A percentile compares a stretch with the other conserved stretches of the same genome.
Conservation (phyloP, 305 asterid genomes). For the Solanum hybrid region DNA sequence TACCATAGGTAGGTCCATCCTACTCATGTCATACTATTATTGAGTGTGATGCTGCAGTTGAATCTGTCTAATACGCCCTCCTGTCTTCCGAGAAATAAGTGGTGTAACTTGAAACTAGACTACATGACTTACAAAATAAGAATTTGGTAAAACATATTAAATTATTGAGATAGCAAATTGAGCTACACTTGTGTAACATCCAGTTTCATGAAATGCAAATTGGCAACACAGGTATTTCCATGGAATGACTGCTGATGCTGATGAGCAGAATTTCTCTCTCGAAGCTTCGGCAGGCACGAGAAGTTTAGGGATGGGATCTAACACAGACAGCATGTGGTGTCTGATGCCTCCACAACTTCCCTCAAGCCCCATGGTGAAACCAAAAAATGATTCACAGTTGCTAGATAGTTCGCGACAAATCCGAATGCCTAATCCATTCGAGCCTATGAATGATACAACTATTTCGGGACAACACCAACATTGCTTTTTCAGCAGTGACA, state of each 20-base stretch:
- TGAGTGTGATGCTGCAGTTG: neutral
- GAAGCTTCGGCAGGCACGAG: constrained; percentile 49
- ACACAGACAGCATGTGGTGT: constrained; percentile 35
- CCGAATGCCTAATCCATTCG: constrained; percentile 33
- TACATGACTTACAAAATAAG: neutral
- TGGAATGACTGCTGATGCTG: constrained; percentile 40
- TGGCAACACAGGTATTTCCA: constrained; percentile 42
- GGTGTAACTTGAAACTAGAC: neutral
- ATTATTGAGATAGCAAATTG: neutral
- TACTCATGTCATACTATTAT: neutral
- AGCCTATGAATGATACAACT: constrained; percentile 31
- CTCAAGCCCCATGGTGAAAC: constrained; percentile 38
- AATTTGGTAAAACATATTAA: neutral
- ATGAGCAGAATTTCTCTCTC: constrained; percentile 41
- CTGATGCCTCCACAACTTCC: constrained; percentile 57
- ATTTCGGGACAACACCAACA: constrained; percentile 56
- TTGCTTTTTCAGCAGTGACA: constrained; percentile 49
- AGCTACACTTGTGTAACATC: neutral
- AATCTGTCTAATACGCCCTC: neutral
- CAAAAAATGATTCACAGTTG: constrained; percentile 42
- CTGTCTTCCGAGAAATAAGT: neutral
- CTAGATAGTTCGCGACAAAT: constrained; percentile 37
- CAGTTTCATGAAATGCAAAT: neutral
- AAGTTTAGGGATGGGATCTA: constrained; percentile 50
- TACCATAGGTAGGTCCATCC: neutral